Conservation (phyloP, 345 rosid genomes). For the Garcia nutans region DNA sequence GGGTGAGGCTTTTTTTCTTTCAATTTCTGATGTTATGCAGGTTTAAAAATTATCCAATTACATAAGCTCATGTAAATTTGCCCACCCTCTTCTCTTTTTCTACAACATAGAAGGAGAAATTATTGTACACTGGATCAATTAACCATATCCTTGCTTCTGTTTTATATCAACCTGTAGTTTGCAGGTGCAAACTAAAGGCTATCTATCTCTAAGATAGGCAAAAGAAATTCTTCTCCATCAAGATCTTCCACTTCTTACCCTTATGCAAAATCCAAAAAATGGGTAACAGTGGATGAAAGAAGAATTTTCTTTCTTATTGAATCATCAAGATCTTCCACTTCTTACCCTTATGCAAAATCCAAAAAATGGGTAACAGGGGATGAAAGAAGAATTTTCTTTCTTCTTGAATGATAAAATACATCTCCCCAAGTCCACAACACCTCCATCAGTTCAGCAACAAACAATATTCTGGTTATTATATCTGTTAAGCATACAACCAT, state of each 20-base stretch:
- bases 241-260: not conserved
- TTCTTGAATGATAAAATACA: not conserved
- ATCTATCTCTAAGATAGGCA: not conserved
- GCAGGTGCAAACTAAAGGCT: not conserved
- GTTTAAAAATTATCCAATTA: not conserved
- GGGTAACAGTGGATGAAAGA: not conserved
- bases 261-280: not conserved
- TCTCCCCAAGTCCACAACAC: not conserved
- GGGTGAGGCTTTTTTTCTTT: conserved; percentile 50
- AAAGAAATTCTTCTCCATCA: not conserved
- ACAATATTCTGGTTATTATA: not conserved
- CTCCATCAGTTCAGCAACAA: not conserved
- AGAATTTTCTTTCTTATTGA: not conserved
- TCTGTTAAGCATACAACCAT: not conserved
- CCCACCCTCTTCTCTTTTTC: not conserved
- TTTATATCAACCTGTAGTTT: not conserved
- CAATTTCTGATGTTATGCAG: not conserved
- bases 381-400: not conserved
- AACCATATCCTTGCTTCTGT: not conserved
- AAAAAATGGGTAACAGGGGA: not conserved
- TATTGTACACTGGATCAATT: too few species aligned
- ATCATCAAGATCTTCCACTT: not conserved
- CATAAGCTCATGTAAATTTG: not conserved
- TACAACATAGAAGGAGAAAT: not conserved
- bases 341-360: not conserved